Evolutionary conservation across 1,139 yeast genomes (phyloP), one percentile per base, ranked within the genome.

Genomic region (Geotrichum bryndzae): DNA sequence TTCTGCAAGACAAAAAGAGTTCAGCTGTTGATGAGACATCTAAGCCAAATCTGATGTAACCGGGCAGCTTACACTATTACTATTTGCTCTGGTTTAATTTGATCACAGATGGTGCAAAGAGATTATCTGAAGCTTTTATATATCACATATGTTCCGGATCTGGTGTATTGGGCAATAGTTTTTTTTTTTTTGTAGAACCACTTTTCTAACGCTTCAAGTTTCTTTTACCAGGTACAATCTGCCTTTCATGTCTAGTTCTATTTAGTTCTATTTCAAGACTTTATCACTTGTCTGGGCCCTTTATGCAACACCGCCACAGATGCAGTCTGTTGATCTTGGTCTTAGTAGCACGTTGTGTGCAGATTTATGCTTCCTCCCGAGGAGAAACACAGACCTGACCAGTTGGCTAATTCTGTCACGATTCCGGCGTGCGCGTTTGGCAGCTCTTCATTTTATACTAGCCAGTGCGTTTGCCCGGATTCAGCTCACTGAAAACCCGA

Each of bases 21-120:
- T 29, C 25, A 22, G 51, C 53, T 53, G 15, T 13, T 45, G 58
- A 56, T 56, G 58, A 56, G 31, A 50, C 15, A 33, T 51, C 25
- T 51, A 29, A 48, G 58, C 58, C 58, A 56, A 56, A 56, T 56
- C 52, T 56, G 58, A 56, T 56, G 48, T 51, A 56, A 51, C 58
- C 58, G 33, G 53, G 29, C 48, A 33, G 23, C 5, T 33, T 23
- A 56, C 54, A 33, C 50, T 35, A 35, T 35, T 2, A 23, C 22
- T 22, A 23, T 10, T 22, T 33, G 18, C 51, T 45, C n/a, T 8
- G 51, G 58, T 51, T 56, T 51, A 56, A 56, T 31, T n/a, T 56
- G 58, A 56, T 56, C 54, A 56, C 58, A 41, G 52, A 54, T 35
- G 35, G 23, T 35, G 58, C 58, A 56, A 56, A 56, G 58, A 56